Conservation (phyloP, 1,139 yeast genomes). For the Nematodospora anomalae region DNA sequence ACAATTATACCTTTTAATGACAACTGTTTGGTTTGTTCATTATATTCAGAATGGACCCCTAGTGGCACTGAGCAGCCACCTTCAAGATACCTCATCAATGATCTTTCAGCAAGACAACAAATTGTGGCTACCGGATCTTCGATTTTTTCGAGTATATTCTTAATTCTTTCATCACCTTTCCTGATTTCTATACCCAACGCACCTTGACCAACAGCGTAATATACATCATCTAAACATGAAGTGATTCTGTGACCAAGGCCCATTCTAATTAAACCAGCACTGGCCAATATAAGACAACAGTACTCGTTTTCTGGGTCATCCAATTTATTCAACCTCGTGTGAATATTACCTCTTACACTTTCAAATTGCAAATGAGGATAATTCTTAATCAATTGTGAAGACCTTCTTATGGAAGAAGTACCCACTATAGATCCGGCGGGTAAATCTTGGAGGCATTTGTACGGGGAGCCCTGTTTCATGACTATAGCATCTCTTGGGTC, state of each 20-base stretch:
- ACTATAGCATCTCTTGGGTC: slow-evolving; percentile 94
- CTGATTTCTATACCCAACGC: slow-evolving; percentile 92
- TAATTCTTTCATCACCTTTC: slow-evolving; percentile 59
- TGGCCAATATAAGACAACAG: slow-evolving; percentile 81
- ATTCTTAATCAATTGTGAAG: slow-evolving; percentile 57
- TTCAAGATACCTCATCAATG: slow-evolving; percentile 82
- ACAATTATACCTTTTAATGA: slow-evolving; percentile 73
- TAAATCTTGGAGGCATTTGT: slow-evolving; percentile 64
- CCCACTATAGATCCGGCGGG: slow-evolving; percentile 90
- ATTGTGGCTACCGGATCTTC: slow-evolving; percentile 68
- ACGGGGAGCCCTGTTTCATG: slow-evolving; percentile 67
- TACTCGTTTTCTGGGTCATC: slow-evolving; percentile 69
- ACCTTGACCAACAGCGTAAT: slow-evolving; percentile 97
- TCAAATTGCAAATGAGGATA: slow-evolving; percentile 51
- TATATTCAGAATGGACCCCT: slow-evolving; percentile 72
- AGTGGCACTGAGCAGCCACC: slow-evolving; percentile 99
- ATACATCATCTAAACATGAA: slow-evolving; percentile 73
- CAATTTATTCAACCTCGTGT: slow-evolving; percentile 76
- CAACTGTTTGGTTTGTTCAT: slow-evolving; percentile 43
- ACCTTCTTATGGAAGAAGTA: slow-evolving; percentile 89
- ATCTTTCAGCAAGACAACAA: slow-evolving; percentile 88
- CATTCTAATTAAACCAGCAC: slow-evolving; percentile 83
- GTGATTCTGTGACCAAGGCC: slow-evolving; percentile 74
- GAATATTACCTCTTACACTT: slow-evolving; percentile 85
- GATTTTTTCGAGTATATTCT: slow-evolving; percentile 58